Evolutionary conservation across 768 basidiomycete species (phyloP), one percentile per base, ranked within the genome.

Genomic region (Clitopilus passeckerianus): DNA sequence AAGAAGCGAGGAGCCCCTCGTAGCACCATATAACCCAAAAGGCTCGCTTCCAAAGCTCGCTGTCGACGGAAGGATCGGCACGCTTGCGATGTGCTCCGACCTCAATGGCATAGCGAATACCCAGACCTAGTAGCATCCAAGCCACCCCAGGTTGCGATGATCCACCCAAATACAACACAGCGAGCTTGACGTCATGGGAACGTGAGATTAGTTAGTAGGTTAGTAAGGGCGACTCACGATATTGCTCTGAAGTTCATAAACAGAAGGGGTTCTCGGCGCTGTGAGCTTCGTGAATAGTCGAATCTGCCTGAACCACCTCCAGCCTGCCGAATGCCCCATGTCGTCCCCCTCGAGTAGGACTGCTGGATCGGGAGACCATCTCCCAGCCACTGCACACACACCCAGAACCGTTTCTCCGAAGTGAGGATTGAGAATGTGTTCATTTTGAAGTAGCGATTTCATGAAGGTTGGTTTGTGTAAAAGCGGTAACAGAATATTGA

Each of bases 191-290:
- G 27, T 30, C 7, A 30, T 30, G 27, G 7, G 27, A 30, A 30
- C 27, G 27, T 30, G 27, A 30, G 27, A 30, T 30, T 3, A 30
- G 27, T 7, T 30, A 30, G 27, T 7, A 4, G 78, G 9, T 79
- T 74, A 16, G 53, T 34, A 56, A 37, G 58, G 22, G 34, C n/a
- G 6, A 18, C 81, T 74, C 63, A 80, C 81, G 41, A 75, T 75
- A 66, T 86, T 86, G 35, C 80, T 77, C 67, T 95, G 93, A 52
- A 95, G 70, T 61, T 94, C 93, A 68, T 84, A 87, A 60, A 95
- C 67, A 5, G 80, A 73, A 0, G 91, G 89, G 5, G 87, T 83
- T 0, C 76, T 73, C 9, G 91, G 72, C 16, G 91, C 71, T 0
- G 27, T 30, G 27, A 80, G 81, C 65, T 81, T 83, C 57, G 84